Evolutionary conservation across 2,329 filamentous ascomycete genomes (phyloP), one percentile per base, ranked within the genome.

Genomic region (Tricladium varicosporioides): DNA sequence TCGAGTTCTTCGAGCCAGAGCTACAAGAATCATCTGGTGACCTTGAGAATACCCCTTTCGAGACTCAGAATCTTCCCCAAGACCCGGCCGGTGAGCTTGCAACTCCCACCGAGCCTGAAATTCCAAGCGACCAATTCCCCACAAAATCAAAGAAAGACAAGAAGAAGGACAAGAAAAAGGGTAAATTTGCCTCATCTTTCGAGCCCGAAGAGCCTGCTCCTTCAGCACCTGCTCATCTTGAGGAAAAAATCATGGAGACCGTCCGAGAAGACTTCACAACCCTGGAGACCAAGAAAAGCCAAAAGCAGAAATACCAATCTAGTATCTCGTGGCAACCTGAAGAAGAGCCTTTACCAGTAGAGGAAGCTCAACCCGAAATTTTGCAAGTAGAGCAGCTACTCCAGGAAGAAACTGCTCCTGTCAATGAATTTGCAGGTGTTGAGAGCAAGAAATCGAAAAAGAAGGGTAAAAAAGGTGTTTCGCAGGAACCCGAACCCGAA

Each of bases 161-260:
- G 48, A 60, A 61, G 42, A 54, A 49, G 46, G 53, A 31, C 31
- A 56, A 56, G 49, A 57, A 59, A 48, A 54, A 63, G 27, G 51
- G 33, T 9, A 52, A 54, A 44, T 36, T 45, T 14, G 27, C 48
- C 13, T 43, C 51, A n/a, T 31, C 13, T 43, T 14, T 48, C 2
- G 53, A 51, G 31, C 18, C 19, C 15, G 40, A 16, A 27, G 22
- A 27, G 22, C 22, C 22, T 27, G 22, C 22, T 27, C 22, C 3
- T 27, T 27, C 22, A 27, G 22, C 22, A 27, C 22, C 22, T 27
- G 22, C 22, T 27, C 22, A 27, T 27, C 22, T 7, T 7, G 22
- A 27, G 7, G 22, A 27, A 27, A 7, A 27, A 27, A 27, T 27
- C 7, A 27, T 27, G n/a, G n/a, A n/a, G n/a, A n/a, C n/a, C n/a